Percentiles rank a stretch among this genome's conserved stretches.
Conservation (phyloP, 192 early-diverging fungal species). For the Backusella tuberculispora region DNA sequence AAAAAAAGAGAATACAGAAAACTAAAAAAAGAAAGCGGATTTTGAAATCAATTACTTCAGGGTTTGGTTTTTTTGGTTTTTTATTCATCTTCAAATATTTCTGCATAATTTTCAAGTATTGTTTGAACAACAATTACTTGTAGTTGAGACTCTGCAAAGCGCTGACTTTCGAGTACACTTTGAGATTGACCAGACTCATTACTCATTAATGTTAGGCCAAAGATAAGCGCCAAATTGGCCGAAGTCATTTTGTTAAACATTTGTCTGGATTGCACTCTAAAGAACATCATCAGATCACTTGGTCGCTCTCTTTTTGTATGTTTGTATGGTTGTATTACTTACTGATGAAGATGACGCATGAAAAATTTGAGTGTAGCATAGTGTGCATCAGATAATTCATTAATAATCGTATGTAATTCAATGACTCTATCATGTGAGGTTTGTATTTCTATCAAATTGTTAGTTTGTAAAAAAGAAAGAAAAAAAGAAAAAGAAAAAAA, state of each 20-base stretch:
- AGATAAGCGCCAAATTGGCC: constrained; percentile 86
- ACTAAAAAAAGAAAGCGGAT: background rate
- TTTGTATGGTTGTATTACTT: constrained; percentile 17
- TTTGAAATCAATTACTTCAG: too few relatives aligned
- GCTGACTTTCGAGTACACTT: constrained; percentile 7
- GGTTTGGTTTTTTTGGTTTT: background rate
- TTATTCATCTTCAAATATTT: constrained; percentile 63
- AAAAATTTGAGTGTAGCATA: constrained; percentile 84
- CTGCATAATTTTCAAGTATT: constrained; percentile 48
- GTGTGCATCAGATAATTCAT: constrained; percentile 78
- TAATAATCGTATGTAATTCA: constrained; percentile 70
- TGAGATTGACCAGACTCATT: constrained; percentile 32
- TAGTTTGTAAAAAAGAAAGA: background rate
- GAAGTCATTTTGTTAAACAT: constrained; percentile 85
- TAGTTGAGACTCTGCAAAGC: constrained; percentile 56
- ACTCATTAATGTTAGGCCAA: constrained; percentile 87
- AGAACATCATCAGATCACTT: background rate
- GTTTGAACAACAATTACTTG: constrained; percentile 46
- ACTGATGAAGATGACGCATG: constrained; percentile 82
- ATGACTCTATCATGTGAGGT: constrained; percentile 63
- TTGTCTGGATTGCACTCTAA: constrained; percentile 74
- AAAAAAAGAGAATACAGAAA: background rate
- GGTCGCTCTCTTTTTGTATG: too few relatives aligned
- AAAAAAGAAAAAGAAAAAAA: background rate
- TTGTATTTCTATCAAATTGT: constrained; percentile 52